A percentile compares a stretch with the other conserved stretches of the same genome.
phyloP scores from a whole-genome alignment of 371 early-diverging fungal genomes.

The Saksenaea oblongispora region DNA sequence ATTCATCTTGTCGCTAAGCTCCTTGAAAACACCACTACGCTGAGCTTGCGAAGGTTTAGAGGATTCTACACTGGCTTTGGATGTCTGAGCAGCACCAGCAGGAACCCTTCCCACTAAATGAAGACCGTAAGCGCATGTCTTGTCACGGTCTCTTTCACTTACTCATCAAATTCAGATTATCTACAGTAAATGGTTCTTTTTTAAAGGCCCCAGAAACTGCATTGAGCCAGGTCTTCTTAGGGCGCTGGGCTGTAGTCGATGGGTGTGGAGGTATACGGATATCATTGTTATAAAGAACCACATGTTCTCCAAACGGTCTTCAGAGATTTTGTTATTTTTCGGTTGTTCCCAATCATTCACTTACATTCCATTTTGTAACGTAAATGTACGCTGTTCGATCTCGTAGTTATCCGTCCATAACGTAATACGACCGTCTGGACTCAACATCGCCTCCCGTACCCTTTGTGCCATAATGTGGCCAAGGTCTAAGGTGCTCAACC shows the following conservation, averaged over 20 bases:
- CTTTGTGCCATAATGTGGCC: slow-evolving; percentile 3
- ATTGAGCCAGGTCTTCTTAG: slow-evolving; percentile 46
- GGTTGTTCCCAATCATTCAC: slow-evolving; percentile 10
- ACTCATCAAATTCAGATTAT: slow-evolving; percentile 54
- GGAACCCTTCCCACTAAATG: slow-evolving; percentile 23
- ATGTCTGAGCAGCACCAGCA: slow-evolving; percentile 18
- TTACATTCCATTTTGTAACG: slow-evolving; percentile 36
- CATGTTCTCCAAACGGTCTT: slow-evolving; percentile 33
- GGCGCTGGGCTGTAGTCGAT: slow-evolving; percentile 17
- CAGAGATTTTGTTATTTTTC: neutral
- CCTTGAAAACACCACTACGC: slow-evolving; percentile 43
- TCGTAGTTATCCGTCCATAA: slow-evolving; percentile 50
- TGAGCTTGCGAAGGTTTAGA: neutral
- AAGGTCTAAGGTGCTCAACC: neutral
- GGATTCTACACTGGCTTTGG: neutral
- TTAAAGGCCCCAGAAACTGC: slow-evolving; percentile 48
- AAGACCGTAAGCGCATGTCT: neutral
- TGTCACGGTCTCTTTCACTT: slow-evolving; percentile 22
- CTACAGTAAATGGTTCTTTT: slow-evolving; percentile 43
- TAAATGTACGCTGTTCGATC: slow-evolving; percentile 39
- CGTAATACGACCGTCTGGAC: slow-evolving; percentile 51
- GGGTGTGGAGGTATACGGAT: slow-evolving; percentile 48
- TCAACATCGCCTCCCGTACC: slow-evolving; percentile 32
- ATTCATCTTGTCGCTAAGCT: slow-evolving; percentile 51
- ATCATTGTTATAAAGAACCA: slow-evolving; percentile 43